Percentiles rank a stretch among this genome's conserved stretches.
phyloP scores from a whole-genome alignment of 1,139 yeast genomes.

The Tardiomyces digboiensis region DNA sequence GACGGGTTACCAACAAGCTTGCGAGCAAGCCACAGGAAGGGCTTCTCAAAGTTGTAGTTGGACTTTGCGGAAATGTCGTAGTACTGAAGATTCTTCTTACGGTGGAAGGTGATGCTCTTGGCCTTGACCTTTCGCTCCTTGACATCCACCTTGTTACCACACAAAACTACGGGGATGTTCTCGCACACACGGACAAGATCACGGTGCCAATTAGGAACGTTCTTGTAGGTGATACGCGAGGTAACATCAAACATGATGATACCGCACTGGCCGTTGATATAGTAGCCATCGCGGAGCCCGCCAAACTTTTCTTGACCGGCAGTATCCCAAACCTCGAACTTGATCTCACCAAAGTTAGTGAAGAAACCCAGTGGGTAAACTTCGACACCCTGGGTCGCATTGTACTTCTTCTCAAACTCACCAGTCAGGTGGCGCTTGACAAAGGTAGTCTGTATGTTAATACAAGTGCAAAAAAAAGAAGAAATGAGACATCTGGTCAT shows the following conservation, averaged over 20 bases:
- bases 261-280: slow-evolving; percentile 99
- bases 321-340: slow-evolving; percentile 99
- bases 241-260: slow-evolving; percentile 99
- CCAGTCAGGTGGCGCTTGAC: slow-evolving; percentile 99
- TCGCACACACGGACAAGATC: slow-evolving; percentile 99
- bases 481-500: background rate
- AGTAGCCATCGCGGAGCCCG: slow-evolving; percentile 99
- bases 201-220: slow-evolving; percentile 99
- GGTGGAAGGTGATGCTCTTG: slow-evolving; percentile 99
- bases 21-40: slow-evolving; percentile 99
- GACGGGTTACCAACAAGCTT: slow-evolving; percentile 97
- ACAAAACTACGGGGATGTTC: slow-evolving; percentile 96
- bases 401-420: slow-evolving; percentile 98
- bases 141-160: slow-evolving; percentile 99
- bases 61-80: slow-evolving; percentile 99
- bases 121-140: slow-evolving; percentile 99
- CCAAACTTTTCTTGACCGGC: slow-evolving; percentile 99
- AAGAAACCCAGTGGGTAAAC: slow-evolving; percentile 98
- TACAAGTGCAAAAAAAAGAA: background rate
- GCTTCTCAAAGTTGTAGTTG: slow-evolving; percentile 99
- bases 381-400: slow-evolving; percentile 99
- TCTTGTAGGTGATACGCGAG: slow-evolving; percentile 98
- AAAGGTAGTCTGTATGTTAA: slow-evolving; percentile 64
- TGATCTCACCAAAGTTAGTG: slow-evolving; percentile 98
- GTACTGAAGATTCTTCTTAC: slow-evolving; percentile 99